Evolutionary conservation across 2,329 filamentous ascomycete genomes (phyloP).

Genomic region (Colletotrichum destructivum): DNA sequence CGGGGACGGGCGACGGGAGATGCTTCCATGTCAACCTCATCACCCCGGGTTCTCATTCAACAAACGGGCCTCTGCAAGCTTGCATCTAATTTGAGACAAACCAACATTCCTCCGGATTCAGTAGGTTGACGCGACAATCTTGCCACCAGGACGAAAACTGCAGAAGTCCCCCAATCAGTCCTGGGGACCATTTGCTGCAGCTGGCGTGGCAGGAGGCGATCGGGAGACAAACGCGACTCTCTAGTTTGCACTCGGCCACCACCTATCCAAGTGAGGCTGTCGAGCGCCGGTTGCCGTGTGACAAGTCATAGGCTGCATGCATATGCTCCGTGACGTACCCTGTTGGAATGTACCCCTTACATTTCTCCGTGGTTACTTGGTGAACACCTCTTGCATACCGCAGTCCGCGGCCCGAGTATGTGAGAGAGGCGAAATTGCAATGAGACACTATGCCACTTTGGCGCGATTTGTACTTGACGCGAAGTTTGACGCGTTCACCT

Average conservation of each 20-base stretch:
- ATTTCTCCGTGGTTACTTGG: neutral
- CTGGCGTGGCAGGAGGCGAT: constrained; percentile 17
- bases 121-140: neutral
- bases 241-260: neutral
- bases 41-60: neutral
- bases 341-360: neutral
- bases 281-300: constrained; percentile 24
- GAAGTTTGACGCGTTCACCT: no score
- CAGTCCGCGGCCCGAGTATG: neutral
- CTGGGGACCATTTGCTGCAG: constrained; percentile 15
- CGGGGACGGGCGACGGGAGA: neutral
- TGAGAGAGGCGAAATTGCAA: no score
- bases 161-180: neutral
- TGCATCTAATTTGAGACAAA: neutral
- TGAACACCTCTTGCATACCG: neutral
- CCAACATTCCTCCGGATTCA: neutral
- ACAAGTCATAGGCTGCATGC: constrained; percentile 30
- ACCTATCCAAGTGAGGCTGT: constrained; percentile 33
- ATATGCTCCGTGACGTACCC: constrained; percentile 38
- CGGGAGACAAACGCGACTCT: constrained; percentile 11
- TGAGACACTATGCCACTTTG: neutral
- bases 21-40: neutral
- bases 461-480: neutral
- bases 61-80: neutral
- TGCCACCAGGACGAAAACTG: neutral